These are phyloP conservation scores for Leishmania tropica DNA, from an alignment of 208 protist species.

Conservation along the genomic window DNA sequence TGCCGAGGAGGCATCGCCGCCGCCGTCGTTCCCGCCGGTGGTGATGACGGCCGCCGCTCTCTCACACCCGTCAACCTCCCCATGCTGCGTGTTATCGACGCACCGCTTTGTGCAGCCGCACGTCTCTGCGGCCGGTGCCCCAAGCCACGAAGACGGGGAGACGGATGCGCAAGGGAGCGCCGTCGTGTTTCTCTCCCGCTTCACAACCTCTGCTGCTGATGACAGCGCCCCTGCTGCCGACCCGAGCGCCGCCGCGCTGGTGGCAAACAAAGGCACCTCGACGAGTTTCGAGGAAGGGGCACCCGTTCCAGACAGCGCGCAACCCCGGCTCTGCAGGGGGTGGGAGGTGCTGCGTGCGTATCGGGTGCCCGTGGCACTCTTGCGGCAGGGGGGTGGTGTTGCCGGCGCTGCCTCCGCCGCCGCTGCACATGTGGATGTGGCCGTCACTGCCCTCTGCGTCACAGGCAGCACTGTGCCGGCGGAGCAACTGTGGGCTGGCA, in stretches of 20 bases:
- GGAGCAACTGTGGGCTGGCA: constrained; percentile 45
- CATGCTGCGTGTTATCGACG: constrained; percentile 21
- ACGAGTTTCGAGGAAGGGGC: not conserved
- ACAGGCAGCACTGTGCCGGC: not conserved
- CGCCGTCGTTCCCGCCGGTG: constrained; percentile 13
- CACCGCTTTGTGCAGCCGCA: constrained; percentile 10
- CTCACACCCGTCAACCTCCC: not conserved
- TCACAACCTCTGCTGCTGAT: not conserved
- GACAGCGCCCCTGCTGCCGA: not conserved
- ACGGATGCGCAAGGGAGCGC: not conserved
- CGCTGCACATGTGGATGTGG: not conserved
- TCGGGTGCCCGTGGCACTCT: constrained; percentile 7
- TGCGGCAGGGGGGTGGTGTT: not conserved
- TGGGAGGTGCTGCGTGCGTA: constrained; percentile 29
- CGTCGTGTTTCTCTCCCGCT: not conserved
- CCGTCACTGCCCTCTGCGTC: constrained; percentile 22
- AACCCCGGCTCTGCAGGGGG: not conserved
- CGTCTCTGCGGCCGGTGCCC: not conserved
- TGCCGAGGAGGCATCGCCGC: not conserved
- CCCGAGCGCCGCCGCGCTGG: too few species aligned
- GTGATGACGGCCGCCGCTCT: constrained; percentile 12
- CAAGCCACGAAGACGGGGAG: not conserved
- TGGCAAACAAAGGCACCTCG: not conserved
- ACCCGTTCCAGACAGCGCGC: not conserved
- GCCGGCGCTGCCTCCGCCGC: not conserved